Conservation (phyloP, 176 grass and related monocot species). For the Microstegium vimineum region DNA sequence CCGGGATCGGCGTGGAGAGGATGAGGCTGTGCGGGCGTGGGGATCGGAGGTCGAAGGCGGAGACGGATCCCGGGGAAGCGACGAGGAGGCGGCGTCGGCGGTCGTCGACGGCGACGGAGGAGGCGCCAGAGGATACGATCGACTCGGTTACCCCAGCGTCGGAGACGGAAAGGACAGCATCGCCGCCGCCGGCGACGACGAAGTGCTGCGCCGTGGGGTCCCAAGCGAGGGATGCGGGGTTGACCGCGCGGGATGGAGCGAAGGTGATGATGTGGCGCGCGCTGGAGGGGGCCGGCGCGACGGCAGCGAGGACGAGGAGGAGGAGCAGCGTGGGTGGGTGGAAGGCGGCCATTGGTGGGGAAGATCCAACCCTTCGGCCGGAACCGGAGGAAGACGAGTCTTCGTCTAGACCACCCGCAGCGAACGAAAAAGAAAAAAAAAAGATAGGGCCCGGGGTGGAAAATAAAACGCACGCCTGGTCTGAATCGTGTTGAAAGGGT, state of each 20-base stretch:
- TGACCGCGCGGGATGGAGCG: constrained; percentile 15
- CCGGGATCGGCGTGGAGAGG: constrained; percentile 46
- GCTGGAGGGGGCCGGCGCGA: constrained; percentile 6
- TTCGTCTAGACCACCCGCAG: not conserved
- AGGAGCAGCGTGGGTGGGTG: not conserved
- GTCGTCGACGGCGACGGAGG: constrained; percentile 41
- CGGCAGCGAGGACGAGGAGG: constrained; percentile 28
- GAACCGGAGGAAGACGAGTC: not conserved
- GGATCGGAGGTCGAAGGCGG: constrained; percentile 65
- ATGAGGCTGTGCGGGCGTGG: constrained; percentile 51
- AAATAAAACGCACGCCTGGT: no score
- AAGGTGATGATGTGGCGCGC: constrained; percentile 60
- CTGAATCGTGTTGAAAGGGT: no score
- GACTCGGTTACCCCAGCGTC: constrained; percentile 72
- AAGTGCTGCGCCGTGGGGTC: constrained; percentile 75
- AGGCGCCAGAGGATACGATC: constrained; percentile 34
- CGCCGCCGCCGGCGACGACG: constrained; percentile 53
- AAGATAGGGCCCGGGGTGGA: no score
- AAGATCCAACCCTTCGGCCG: not conserved
- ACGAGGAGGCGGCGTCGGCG: constrained; percentile 66
- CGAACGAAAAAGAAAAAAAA: not conserved
- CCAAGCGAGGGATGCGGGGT: constrained; percentile 59
- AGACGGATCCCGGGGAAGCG: constrained; percentile 41
- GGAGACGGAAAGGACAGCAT: constrained; percentile 62
- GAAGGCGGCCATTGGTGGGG: constrained; percentile 24